Evolutionary conservation across 1,284 basidiomycete species (phyloP), one percentile per base, ranked within the genome.

Genomic region (Cutaneotrichosporon sp.): DNA sequence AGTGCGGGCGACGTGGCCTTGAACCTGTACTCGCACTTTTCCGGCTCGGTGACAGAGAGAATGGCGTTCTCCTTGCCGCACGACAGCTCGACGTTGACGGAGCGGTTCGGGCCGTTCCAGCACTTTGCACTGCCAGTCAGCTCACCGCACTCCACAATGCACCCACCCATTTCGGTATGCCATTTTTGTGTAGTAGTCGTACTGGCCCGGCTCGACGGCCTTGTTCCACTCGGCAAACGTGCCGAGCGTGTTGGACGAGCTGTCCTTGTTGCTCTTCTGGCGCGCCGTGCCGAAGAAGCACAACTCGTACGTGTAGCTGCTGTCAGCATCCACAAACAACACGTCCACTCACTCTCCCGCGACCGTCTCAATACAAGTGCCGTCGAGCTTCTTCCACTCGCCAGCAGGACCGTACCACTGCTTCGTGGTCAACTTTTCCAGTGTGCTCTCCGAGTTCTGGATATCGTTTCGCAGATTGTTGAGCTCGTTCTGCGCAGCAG

Each of bases 11-110:
- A 84, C 23, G 87, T 90, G 12, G 84, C 90, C 46, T 84, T 88
- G 70, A 96, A 84, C 66, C 85, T 83, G 70, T 98, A 98, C 75
- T 94, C 90, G 77, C 94, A 98, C 77, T 98, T 98, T 75, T 99
- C 93, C 8, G 90, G 80, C 77, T 99, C 94, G 45, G 83, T 81
- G 4, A 98, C 84, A 2, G 85, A 82, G 13, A 85, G 73, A n/a
- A 99, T 73, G 7, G 80, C 81, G 65, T 97, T 97, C 65, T 90
- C 86, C 4, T 81, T 85, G 1, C 90, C 94, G 66, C 94, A 99
- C 4, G 82, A 78, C 48, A 96, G 73, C 48, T 88, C 78, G 21
- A 98, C 80, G 86, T 91, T 70, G 54, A 68, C 75, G 30, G 59
- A 62, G 48, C 74, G 84, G 61, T 87, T 82, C 1, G 94, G 94